Evolutionary conservation across 345 rosid species (phyloP).

Genomic region (Citrus inodora): DNA sequence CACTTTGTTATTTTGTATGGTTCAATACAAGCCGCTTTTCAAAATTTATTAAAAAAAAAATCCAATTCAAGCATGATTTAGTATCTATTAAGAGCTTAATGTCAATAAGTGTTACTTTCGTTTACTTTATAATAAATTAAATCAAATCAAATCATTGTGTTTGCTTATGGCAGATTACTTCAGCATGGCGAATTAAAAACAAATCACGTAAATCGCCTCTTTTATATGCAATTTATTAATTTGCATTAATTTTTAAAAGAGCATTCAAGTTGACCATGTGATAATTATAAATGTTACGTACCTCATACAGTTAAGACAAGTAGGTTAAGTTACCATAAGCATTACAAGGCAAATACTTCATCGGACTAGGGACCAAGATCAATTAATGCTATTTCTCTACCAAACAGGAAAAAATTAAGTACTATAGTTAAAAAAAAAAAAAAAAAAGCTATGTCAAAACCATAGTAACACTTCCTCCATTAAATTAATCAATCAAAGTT

Average conservation of each 20-base stretch:
- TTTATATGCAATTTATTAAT: too few species aligned
- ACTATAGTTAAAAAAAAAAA: neutral
- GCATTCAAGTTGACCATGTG: neutral
- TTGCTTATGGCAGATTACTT: too few species aligned
- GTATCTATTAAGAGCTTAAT: too few species aligned
- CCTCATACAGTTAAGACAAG: neutral
- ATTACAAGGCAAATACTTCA: neutral
- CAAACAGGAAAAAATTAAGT: neutral
- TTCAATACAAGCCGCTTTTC: too few species aligned
- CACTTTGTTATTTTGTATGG: neutral
- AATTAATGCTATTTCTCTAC: neutral
- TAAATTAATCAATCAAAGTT: neutral
- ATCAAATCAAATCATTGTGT: too few species aligned
- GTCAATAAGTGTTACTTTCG: too few species aligned
- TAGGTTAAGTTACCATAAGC: neutral
- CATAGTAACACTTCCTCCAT: neutral
- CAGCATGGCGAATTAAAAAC: too few species aligned
- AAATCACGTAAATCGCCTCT: too few species aligned
- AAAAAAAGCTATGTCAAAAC: neutral
- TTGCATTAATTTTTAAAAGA: neutral
- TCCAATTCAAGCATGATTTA: too few species aligned
- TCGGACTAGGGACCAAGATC: neutral
- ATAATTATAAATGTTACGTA: neutral
- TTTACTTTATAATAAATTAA: too few species aligned
- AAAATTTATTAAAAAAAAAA: too few species aligned